Conservation (phyloP, 83 land plant species). For the Thuja plicata region DNA sequence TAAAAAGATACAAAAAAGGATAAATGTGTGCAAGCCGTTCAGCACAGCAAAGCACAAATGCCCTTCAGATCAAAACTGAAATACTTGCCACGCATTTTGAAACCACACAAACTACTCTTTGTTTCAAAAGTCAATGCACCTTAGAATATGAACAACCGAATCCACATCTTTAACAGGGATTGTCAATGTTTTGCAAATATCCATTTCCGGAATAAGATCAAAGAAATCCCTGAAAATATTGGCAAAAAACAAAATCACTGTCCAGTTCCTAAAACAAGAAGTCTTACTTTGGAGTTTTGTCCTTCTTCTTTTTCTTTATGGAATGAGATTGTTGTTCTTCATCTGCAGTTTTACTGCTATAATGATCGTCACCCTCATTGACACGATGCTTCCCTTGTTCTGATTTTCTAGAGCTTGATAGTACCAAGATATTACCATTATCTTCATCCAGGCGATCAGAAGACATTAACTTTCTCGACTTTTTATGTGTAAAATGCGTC, state of each 20-base stretch:
- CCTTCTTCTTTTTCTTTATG: not conserved
- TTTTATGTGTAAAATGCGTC: not conserved
- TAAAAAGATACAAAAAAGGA: not conserved
- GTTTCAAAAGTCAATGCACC: not conserved
- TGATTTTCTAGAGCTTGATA: not conserved
- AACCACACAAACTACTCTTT: not conserved
- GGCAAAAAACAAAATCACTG: not conserved
- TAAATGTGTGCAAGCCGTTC: not conserved
- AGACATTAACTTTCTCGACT: not conserved
- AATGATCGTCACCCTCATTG: not conserved
- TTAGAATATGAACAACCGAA: not conserved
- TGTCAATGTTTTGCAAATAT: not conserved
- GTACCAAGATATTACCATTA: not conserved
- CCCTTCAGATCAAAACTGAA: not conserved
- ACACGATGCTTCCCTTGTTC: not conserved
- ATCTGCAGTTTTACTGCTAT: not conserved
- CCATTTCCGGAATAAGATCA: not conserved
- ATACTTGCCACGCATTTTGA: not conserved
- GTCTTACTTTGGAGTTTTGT: constrained; percentile 6
- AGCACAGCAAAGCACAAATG: not conserved
- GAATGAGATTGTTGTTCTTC: not conserved
- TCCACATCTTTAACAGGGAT: not conserved
- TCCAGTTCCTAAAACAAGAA: not conserved
- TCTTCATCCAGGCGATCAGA: not conserved
- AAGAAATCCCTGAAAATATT: not conserved